Percentiles rank a stretch among this genome's conserved stretches.
Conservation (phyloP, 495 filamentous ascomycete genomes). For the Daldinia concentrica region DNA sequence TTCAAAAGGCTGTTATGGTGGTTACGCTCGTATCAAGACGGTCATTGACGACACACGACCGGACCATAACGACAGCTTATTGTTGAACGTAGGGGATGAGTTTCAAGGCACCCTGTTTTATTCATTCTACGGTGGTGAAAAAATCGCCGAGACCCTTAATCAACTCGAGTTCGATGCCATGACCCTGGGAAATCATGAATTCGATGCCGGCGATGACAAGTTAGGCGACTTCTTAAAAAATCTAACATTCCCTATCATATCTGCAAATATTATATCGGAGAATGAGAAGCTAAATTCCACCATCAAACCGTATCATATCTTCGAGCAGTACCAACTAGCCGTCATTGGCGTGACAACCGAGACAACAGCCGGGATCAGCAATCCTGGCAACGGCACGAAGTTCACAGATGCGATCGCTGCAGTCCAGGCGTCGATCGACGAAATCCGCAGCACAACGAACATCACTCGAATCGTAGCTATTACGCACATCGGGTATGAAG, state of each 20-base stretch:
- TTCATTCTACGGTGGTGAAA: conserved; percentile 66
- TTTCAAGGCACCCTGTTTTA: conserved; percentile 71
- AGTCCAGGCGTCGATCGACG: conserved; percentile 63
- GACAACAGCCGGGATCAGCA: conserved; percentile 60
- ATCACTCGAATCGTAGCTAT: conserved; percentile 65
- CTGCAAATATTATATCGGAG: conserved; percentile 62
- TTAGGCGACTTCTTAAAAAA: conserved; percentile 63
- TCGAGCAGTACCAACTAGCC: conserved; percentile 61
- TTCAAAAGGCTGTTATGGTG: conserved; percentile 64
- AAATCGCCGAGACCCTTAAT: conserved; percentile 69
- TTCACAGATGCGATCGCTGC: conserved; percentile 60
- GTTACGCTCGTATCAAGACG: conserved; percentile 64
- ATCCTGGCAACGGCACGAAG: conserved; percentile 58
- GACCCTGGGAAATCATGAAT: conserved; percentile 71
- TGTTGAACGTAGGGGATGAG: conserved; percentile 67
- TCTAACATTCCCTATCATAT: conserved; percentile 66
- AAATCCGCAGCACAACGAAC: conserved; percentile 58
- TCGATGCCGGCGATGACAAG: conserved; percentile 61
- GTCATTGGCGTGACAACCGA: conserved; percentile 67
- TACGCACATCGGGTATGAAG: conserved; percentile 68
- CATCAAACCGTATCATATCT: conserved; percentile 67
- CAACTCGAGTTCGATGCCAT: conserved; percentile 66
- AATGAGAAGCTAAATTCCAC: conserved; percentile 60
- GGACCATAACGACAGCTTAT: conserved; percentile 61
- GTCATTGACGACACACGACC: conserved; percentile 60